Conservation (phyloP, 1,284 basidiomycete genomes). For the Meira nashicola region DNA sequence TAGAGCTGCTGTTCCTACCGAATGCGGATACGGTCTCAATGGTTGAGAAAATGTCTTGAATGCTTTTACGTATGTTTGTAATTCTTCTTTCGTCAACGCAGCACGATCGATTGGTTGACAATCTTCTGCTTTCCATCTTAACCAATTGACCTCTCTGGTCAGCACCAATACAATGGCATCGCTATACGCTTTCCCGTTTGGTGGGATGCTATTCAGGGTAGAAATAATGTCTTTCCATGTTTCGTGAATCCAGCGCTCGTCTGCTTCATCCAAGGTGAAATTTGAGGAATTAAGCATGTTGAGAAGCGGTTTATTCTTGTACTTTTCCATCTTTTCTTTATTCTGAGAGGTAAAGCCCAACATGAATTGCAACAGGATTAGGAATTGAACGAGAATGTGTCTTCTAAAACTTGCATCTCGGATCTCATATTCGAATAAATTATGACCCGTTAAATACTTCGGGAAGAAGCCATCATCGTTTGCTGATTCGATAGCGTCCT, state of each 20-base stretch:
- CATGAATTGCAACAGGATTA: constrained; percentile 76
- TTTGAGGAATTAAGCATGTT: constrained; percentile 1
- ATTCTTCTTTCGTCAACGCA: constrained; percentile 25
- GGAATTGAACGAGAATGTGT: constrained; percentile 80
- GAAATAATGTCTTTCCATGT: constrained; percentile 40
- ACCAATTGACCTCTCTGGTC: constrained; percentile 39
- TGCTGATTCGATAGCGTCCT: neutral
- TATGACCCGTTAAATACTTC: constrained; percentile 79
- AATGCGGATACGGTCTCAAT: constrained; percentile 4
- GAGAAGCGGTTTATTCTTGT: constrained; percentile 41
- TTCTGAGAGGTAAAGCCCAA: constrained; percentile 68
- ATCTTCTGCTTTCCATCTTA: constrained; percentile 45
- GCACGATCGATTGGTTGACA: constrained; percentile 44
- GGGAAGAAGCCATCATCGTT: constrained; percentile 70
- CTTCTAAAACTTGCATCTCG: constrained; percentile 81
- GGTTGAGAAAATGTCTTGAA: constrained; percentile 18
- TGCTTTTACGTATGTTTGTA: constrained; percentile 23
- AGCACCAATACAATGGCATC: constrained; percentile 35
- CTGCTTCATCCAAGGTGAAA: constrained; percentile 30
- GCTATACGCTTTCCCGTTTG: constrained; percentile 34
- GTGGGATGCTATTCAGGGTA: constrained; percentile 27
- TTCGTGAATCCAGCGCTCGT: constrained; percentile 35
- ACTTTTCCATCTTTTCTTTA: constrained; percentile 62
- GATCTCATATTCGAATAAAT: constrained; percentile 73
- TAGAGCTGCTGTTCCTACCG: constrained; percentile 46